These are phyloP conservation scores for Lumnitzera littorea DNA, from an alignment of 345 rosid species.

Conservation along the genomic window DNA sequence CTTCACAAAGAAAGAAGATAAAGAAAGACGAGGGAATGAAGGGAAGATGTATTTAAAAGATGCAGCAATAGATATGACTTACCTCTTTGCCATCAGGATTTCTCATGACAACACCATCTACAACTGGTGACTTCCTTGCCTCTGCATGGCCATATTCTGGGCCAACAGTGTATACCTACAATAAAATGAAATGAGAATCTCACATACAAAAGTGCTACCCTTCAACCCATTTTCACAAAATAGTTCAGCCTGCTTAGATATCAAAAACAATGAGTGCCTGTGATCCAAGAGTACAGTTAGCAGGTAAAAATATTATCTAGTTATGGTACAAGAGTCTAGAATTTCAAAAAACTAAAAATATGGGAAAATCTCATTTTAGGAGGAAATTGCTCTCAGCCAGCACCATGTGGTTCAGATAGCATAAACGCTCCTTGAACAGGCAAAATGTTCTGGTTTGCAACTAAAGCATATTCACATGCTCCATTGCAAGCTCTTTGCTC, in stretches of 20 bases:
- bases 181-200: background rate
- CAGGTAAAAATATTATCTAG: too few species aligned
- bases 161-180: constrained; percentile 94
- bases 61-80: constrained; percentile 16
- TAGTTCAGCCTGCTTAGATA: background rate
- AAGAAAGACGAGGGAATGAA: background rate
- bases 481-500: too few species aligned
- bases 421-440: too few species aligned
- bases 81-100: constrained; percentile 98
- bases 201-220: background rate
- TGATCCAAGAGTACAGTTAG: too few species aligned
- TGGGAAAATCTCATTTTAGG: too few species aligned
- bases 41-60: background rate
- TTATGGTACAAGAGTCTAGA: too few species aligned
- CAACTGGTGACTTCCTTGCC: constrained; percentile 99
- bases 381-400: too few species aligned
- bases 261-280: too few species aligned
- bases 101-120: constrained; percentile 99
- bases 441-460: too few species aligned
- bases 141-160: constrained; percentile 99
- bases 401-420: too few species aligned
- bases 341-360: too few species aligned
- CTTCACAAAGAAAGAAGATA: background rate
- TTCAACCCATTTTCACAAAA: background rate
- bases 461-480: too few species aligned